Evolutionary conservation across 257 asterid genomes (phyloP).

Genomic region (Solanum virginianum): DNA sequence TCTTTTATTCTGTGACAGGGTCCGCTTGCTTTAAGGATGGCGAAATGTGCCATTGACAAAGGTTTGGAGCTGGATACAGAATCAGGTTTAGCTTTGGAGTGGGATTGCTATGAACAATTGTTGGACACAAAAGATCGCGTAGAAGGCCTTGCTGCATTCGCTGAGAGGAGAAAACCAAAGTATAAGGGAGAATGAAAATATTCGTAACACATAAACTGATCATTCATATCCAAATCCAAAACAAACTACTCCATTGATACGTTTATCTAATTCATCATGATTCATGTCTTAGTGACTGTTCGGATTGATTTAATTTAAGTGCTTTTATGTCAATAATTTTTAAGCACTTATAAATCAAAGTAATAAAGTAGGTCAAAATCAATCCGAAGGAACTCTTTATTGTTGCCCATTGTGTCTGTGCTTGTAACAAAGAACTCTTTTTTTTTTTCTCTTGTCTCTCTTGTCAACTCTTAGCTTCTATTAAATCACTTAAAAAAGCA

Average conservation of each 20-base stretch:
- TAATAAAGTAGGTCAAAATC: no score
- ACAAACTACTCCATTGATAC: not conserved
- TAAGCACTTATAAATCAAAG: no score
- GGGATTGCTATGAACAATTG: conserved; percentile 58
- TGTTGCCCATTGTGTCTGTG: not conserved
- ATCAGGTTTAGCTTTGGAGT: conserved; percentile 62
- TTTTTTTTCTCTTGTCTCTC: not conserved
- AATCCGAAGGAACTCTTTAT: no score
- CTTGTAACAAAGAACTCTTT: not conserved
- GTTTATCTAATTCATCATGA: not conserved
- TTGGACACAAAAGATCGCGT: conserved; percentile 71
- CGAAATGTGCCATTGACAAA: conserved; percentile 68
- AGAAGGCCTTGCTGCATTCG: conserved; percentile 90
- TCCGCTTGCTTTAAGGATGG: conserved; percentile 84
- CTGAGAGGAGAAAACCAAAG: conserved; percentile 72
- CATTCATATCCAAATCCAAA: not conserved
- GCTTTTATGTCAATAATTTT: no score
- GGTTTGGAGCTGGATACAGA: conserved; percentile 48
- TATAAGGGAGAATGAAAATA: conserved; percentile 52
- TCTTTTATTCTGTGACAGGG: conserved; percentile 35
- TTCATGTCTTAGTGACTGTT: not conserved
- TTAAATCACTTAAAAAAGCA: not conserved
- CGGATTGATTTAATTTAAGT: no score
- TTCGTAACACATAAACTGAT: not conserved
- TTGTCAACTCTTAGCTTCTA: not conserved